Evolutionary conservation across 352 stramenopile species (phyloP).

Genomic region (Phytophthora meadii): DNA sequence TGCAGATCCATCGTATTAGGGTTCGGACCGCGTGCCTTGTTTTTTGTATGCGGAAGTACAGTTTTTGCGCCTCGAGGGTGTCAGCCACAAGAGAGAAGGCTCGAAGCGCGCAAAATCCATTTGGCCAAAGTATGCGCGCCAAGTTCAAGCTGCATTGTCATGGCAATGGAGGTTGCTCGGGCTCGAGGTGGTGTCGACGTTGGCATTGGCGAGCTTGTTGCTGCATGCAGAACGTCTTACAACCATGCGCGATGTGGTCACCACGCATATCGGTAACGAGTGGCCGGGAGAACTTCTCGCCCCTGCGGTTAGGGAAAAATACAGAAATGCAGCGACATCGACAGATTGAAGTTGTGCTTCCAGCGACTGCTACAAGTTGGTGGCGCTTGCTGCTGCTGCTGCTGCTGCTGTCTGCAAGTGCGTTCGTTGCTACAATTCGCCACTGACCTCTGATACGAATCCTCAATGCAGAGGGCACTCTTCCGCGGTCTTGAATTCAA

Average conservation of each 20-base stretch:
- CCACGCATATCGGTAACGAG: conserved; percentile 5
- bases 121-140: conserved; percentile 19
- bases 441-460: too few species aligned
- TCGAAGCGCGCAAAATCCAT: conserved; percentile 29
- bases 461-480: background rate
- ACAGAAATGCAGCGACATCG: conserved; percentile 3
- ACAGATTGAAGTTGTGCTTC: background rate
- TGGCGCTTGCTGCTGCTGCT: background rate
- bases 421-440: background rate
- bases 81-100: conserved; percentile 17
- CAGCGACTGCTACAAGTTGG: background rate
- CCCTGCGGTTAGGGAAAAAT: conserved; percentile 20
- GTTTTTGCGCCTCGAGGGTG: conserved; percentile 26
- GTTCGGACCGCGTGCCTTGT: conserved; percentile 22
- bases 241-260: background rate
- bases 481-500: conserved; percentile 3
- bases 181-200: background rate
- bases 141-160: conserved; percentile 32
- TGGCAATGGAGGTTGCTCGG: background rate
- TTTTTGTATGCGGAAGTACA: conserved; percentile 32
- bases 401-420: background rate
- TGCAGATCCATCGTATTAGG: conserved; percentile 17
- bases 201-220: background rate
- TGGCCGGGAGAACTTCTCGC: conserved; percentile 11
- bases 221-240: background rate